Conservation (phyloP, 2,329 filamentous ascomycete genomes). For the Alternaria gaisen region DNA sequence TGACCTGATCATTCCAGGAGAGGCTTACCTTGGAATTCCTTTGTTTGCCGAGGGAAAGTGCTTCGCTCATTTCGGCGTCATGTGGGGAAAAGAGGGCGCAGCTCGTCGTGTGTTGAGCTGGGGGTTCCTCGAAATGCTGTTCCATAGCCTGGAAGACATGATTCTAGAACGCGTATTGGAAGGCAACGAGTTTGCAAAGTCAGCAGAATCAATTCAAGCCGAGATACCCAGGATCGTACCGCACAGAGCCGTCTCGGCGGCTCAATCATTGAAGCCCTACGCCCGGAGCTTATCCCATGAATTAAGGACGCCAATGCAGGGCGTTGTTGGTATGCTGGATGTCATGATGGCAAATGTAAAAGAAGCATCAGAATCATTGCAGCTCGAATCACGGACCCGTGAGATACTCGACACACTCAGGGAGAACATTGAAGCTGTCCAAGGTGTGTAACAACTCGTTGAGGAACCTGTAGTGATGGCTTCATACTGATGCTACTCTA, state of each 20-base stretch:
- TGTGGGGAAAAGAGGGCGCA: slow-evolving; percentile 73
- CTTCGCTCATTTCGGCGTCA: slow-evolving; percentile 74
- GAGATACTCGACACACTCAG: slow-evolving; percentile 69
- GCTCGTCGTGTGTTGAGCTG: slow-evolving; percentile 66
- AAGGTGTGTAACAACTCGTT: slow-evolving; percentile 57
- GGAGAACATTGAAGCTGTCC: slow-evolving; percentile 74
- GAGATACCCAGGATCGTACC: slow-evolving; percentile 59
- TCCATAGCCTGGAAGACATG: slow-evolving; percentile 74
- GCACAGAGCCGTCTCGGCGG: slow-evolving; percentile 64
- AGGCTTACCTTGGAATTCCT: slow-evolving; percentile 73
- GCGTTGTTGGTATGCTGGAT: slow-evolving; percentile 78
- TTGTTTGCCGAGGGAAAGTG: slow-evolving; percentile 72
- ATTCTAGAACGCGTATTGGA: slow-evolving; percentile 67
- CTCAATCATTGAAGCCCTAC: slow-evolving; percentile 74
- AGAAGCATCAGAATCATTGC: slow-evolving; percentile 68
- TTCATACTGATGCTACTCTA: slow-evolving; percentile 39
- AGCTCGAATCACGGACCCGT: slow-evolving; percentile 60
- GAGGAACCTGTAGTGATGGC: not conserved
- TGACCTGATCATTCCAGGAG: slow-evolving; percentile 66
- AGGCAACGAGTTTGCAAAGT: slow-evolving; percentile 56
- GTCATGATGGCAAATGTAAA: slow-evolving; percentile 78
- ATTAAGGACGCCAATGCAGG: slow-evolving; percentile 77
- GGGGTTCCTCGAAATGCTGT: slow-evolving; percentile 72
- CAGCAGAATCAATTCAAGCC: slow-evolving; percentile 30
- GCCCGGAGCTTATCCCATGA: slow-evolving; percentile 78